Conservation (phyloP, 2,329 filamentous ascomycete genomes). For the Claviceps monticola region DNA sequence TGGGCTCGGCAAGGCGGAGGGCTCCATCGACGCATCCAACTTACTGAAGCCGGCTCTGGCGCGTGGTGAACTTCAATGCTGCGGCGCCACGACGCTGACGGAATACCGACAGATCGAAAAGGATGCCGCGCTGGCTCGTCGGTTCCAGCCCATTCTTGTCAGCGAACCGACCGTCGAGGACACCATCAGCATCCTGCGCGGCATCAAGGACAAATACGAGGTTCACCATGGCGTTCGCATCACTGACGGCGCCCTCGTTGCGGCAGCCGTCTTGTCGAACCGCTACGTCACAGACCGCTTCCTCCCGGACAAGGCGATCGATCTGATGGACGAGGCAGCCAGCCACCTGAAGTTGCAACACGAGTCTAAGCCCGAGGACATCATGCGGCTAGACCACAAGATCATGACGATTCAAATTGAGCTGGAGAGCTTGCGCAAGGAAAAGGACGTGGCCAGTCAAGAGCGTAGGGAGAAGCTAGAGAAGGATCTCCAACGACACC, state of each 20-base stretch:
- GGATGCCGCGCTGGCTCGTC: conserved; percentile 78
- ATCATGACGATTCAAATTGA: conserved; percentile 98
- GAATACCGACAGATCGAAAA: conserved; percentile 94
- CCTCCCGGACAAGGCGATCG: conserved; percentile 92
- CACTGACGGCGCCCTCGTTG: conserved; percentile 80
- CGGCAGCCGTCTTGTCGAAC: conserved; percentile 83
- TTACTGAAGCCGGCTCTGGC: conserved; percentile 88
- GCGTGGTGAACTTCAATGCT: conserved; percentile 85
- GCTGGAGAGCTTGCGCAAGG: conserved; percentile 83
- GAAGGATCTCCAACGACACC: conserved; percentile 57
- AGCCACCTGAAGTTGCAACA: conserved; percentile 83
- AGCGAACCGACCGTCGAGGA: conserved; percentile 82
- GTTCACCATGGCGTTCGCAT: conserved; percentile 94
- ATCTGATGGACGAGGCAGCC: conserved; percentile 89
- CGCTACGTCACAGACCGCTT: conserved; percentile 95
- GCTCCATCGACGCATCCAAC: conserved; percentile 92
- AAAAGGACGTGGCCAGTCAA: conserved; percentile 77
- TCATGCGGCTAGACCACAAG: conserved; percentile 80
- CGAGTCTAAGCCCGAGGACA: conserved; percentile 91
- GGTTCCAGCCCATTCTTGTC: conserved; percentile 92
- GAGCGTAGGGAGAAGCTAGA: conserved; percentile 83
- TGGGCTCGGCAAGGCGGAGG: conserved; percentile 87
- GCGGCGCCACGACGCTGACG: conserved; percentile 81
- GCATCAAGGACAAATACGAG: conserved; percentile 96
- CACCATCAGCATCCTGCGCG: conserved; percentile 86